A percentile compares a stretch with the other conserved stretches of the same genome.
Conservation (phyloP, 2,329 filamentous ascomycete genomes). For the Aureobasidium melanogenum region DNA sequence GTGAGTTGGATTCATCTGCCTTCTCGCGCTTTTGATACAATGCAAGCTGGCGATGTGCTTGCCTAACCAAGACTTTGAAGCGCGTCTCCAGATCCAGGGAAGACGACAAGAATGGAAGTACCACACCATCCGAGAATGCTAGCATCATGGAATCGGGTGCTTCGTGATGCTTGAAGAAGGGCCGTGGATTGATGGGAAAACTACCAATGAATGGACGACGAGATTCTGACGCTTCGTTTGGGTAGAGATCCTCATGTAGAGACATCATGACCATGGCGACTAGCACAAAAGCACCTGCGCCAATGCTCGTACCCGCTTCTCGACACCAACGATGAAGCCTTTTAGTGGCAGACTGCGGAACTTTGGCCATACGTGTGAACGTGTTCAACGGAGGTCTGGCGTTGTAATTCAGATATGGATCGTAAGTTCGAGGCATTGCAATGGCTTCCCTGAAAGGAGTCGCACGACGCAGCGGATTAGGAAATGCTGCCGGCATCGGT, state of each 20-base stretch:
- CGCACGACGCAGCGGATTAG: slow-evolving; percentile 31
- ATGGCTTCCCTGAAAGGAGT: slow-evolving; percentile 13
- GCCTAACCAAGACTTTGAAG: slow-evolving; percentile 30
- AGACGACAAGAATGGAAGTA: slow-evolving; percentile 34
- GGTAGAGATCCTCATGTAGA: slow-evolving; percentile 28
- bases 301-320: slow-evolving; percentile 30
- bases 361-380: slow-evolving; percentile 23
- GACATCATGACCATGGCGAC: slow-evolving; percentile 40
- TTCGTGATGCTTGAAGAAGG: slow-evolving; percentile 32
- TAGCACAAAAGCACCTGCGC: slow-evolving; percentile 38
- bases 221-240: slow-evolving; percentile 21
- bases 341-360: slow-evolving; percentile 26
- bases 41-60: slow-evolving; percentile 34
- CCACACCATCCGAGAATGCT: slow-evolving; percentile 38
- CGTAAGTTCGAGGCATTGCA: slow-evolving; percentile 24
- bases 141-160: slow-evolving; percentile 38
- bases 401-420: slow-evolving; percentile 31
- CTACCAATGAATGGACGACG: slow-evolving; percentile 34
- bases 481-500: slow-evolving; percentile 31
- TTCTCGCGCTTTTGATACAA: slow-evolving; percentile 36
- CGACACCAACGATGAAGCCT: slow-evolving; percentile 32
- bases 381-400: slow-evolving; percentile 30
- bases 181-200: slow-evolving; percentile 39
- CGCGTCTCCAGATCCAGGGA: slow-evolving; percentile 28
- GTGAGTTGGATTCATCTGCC: slow-evolving; percentile 16